Base-by-base conservation (phyloP, 2,329 filamentous ascomycete species). In the Nigrospora sphaerica region DNA sequence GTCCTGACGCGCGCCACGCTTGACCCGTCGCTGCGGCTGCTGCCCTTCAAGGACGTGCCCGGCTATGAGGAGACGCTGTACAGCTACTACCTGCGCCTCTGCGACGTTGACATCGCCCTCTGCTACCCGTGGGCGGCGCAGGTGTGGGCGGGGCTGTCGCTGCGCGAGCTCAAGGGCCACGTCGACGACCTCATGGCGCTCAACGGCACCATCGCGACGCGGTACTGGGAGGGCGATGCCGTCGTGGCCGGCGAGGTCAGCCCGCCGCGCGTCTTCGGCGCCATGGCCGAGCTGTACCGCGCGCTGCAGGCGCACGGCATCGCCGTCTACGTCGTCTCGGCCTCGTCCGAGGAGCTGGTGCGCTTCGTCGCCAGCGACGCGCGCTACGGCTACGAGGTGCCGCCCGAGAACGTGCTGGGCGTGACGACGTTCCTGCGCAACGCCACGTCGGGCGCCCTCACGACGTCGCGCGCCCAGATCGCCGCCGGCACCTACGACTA, bases 111-210 rank as follows among this genome's bases (percentile, higher is more conserved):
- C 43, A 62, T 66, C 18, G 54, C 60, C 12, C 39, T 72, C 16
- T 72, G 69, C 58, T 72, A 72, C 49, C 68, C 68, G 0, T 72
- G 67, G 57, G 62, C 61, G 11, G 67, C 66, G 1, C 66, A 72
- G 48, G 59, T 70, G 46, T 72, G 66, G 42, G 61, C 62, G 36
- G 69, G 67, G 23, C 56, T 72, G 32, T 61, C 69, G 1, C 61
- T 77, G 45, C 62, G 68, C 44, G 64, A 73, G 49, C 63, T 73
- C 33, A 71, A 70, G 56, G 66, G 63, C 48, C 69, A 70, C 51
- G 66, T 72, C 2, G 73, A 74, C 51, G 66, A 74, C 50, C 62
- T 75, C 48, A 69, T 74, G 59, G 63, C 68, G 1, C 61, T 68
- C 47, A 66, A 69, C 55, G 49, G 42, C 23, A 64, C 62, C 10